Conservation (phyloP, 495 filamentous ascomycete genomes). For the Hypoxylon crocopeplum region DNA sequence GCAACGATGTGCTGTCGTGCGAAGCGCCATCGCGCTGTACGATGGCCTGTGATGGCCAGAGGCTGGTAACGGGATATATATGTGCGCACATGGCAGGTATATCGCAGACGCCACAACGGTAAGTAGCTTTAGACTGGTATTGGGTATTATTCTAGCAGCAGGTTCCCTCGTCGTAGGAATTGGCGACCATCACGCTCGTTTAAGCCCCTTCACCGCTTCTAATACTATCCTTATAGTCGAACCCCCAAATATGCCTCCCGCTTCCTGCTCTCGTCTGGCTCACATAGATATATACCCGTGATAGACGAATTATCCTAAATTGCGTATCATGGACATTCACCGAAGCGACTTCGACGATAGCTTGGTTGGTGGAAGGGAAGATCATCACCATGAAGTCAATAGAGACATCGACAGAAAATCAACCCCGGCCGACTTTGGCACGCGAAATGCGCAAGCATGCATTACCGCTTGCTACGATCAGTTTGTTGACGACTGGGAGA, state of each 20-base stretch:
- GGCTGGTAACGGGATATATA: conserved; percentile 34
- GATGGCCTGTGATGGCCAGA: conserved; percentile 20
- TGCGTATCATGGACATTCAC: conserved; percentile 22
- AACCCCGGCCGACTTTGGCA: conserved; percentile 12
- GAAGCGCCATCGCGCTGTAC: conserved; percentile 25
- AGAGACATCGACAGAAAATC: not conserved
- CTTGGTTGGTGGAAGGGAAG: not conserved
- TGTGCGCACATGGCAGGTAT: conserved; percentile 34
- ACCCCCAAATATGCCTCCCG: conserved; percentile 35
- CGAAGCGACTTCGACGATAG: not conserved
- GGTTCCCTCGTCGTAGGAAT: conserved; percentile 12
- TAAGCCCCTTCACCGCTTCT: conserved; percentile 15
- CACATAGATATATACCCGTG: conserved; percentile 25
- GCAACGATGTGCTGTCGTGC: conserved; percentile 28
- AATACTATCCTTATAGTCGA: not conserved
- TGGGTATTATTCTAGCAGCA: conserved; percentile 3
- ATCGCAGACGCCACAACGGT: conserved; percentile 26
- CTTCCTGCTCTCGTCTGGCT: conserved; percentile 13
- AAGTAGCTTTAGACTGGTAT: conserved; percentile 6
- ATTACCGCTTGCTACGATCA: conserved; percentile 31
- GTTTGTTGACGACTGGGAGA: conserved; percentile 27
- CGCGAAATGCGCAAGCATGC: conserved; percentile 29
- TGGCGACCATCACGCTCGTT: conserved; percentile 30
- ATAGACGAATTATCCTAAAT: conserved; percentile 19
- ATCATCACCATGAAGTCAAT: not conserved